Base-by-base conservation (phyloP, 768 basidiomycete species). In the Tremella fuciformis region DNA sequence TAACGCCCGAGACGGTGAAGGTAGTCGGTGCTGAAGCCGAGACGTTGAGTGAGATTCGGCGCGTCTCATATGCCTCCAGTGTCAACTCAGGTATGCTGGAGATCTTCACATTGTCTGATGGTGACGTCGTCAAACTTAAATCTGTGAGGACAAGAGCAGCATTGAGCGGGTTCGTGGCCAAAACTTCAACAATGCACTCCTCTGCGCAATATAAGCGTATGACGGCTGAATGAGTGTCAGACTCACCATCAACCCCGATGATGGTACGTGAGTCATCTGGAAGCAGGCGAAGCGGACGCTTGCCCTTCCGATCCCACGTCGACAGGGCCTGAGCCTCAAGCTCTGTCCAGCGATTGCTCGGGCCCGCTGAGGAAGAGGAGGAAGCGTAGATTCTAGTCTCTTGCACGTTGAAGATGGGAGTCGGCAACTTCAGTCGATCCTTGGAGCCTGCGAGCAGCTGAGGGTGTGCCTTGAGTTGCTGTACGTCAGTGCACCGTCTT, bases 381-480 rank as follows among this genome's bases (percentile, higher is more conserved):
- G 82, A 78, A 47, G 88, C 80, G 18, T 86, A 80, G 3, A 89
- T 64, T 16, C 80, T 79, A 16, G 86, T 87, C 53, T 82, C 80
- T 50, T 80, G 79, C 16, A 81, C 78, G 50, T 83, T 78, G 71
- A 85, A 88, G 57, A 96, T 82, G 0, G 80, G 81, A 50, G 89
- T 79, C 0, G 90, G 88, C 16, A 91, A 76, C 38, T 80, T 79
- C 41, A 90, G 74, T 49, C 83, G 81, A 1, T 77, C 66, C 26
- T 80, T 67, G 24, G 65, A 53, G 26, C 78, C 64, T 18, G 77
- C 76, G 26, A 80, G 77, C 39, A 81, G 79, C 1, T 80, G 80
- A 13, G 85, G 81, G 16, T 83, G 86, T 1, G 83, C 80, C 55
- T 81, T 84, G 62, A 88, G 81, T 78, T 94, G 91, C 91, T 93